Conservation (phyloP, 495 filamentous ascomycete genomes). For the Viridothelium virens region DNA sequence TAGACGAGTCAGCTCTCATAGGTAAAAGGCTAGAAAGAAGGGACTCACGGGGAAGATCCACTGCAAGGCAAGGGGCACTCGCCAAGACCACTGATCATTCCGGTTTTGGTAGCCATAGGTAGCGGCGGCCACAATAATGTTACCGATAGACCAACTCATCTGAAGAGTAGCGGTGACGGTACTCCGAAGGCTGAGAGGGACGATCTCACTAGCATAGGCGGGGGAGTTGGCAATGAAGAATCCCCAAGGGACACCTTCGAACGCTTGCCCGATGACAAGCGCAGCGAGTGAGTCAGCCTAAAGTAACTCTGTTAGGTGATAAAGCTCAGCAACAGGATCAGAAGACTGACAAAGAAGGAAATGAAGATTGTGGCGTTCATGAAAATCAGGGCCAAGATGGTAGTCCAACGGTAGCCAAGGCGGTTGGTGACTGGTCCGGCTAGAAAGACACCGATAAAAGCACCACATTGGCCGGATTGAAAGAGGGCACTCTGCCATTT, state of each 20-base stretch:
- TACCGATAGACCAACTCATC: conserved; percentile 19
- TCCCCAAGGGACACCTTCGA: conserved; percentile 23
- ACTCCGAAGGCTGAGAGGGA: conserved; percentile 18
- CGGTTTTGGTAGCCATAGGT: conserved; percentile 13
- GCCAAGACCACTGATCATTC: conserved; percentile 20
- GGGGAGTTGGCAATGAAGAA: conserved; percentile 18
- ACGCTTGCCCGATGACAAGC: conserved; percentile 14
- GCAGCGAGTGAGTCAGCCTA: conserved; percentile 22
- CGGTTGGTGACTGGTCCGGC: conserved; percentile 15
- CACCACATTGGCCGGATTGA: conserved; percentile 32
- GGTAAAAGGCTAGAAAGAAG: conserved; percentile 2
- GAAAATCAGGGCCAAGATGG: conserved; percentile 13
- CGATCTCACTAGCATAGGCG: conserved; percentile 21
- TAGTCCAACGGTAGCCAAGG: conserved; percentile 20
- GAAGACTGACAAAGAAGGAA: conserved; percentile 25
- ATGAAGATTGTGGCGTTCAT: conserved; percentile 22
- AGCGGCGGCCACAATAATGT: conserved; percentile 16
- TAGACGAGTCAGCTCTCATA: background rate
- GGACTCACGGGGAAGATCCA: conserved; percentile 22
- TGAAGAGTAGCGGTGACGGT: conserved; percentile 14
- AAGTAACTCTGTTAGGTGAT: background rate
- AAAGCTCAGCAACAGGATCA: conserved; percentile 4
- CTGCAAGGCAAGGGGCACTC: conserved; percentile 23
- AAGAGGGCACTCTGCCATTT: conserved; percentile 38
- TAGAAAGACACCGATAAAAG: conserved; percentile 19